Evolutionary conservation across 441 rosid genomes (phyloP).

Genomic region (Croton setiger): DNA sequence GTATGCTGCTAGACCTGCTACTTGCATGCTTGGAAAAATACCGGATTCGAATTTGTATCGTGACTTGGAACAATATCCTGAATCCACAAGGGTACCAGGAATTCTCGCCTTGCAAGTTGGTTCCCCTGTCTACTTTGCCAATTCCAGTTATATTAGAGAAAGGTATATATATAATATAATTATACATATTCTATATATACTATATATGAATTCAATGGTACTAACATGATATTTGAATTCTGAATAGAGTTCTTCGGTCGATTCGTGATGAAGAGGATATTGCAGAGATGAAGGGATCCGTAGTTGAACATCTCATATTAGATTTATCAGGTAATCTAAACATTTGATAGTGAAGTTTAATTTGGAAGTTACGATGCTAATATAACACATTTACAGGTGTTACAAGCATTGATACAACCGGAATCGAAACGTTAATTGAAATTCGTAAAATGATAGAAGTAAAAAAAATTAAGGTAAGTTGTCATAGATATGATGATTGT

Average conservation of each 20-base stretch:
- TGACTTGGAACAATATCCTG: slow-evolving; percentile 72
- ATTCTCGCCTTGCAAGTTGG: slow-evolving; percentile 72
- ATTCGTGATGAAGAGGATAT: slow-evolving; percentile 45
- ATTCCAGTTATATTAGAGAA: slow-evolving; percentile 64
- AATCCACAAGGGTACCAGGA: slow-evolving; percentile 38
- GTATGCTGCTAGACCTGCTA: slow-evolving; percentile 69
- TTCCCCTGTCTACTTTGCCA: slow-evolving; percentile 86
- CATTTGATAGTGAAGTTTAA: neutral
- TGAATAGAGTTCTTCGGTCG: slow-evolving; percentile 54
- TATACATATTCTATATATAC: neutral
- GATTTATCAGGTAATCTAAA: slow-evolving; percentile 60
- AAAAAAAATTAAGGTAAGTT: slow-evolving; percentile 46
- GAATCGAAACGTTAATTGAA: slow-evolving; percentile 62
- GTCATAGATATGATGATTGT: too few species aligned
- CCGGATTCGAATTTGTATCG: slow-evolving; percentile 51
- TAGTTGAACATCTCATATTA: slow-evolving; percentile 54
- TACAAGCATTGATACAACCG: slow-evolving; percentile 67
- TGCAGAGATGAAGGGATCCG: slow-evolving; percentile 24
- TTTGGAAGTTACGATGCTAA: too few species aligned
- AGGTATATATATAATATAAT: slow-evolving; percentile 36
- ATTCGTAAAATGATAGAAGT: slow-evolving; percentile 41
- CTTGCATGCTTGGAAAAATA: slow-evolving; percentile 63
- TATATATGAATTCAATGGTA: neutral
- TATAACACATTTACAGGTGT: slow-evolving; percentile 42
- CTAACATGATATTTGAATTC: neutral